phyloP scores from a whole-genome alignment of 768 basidiomycete genomes.

The Calocera viscosa region DNA sequence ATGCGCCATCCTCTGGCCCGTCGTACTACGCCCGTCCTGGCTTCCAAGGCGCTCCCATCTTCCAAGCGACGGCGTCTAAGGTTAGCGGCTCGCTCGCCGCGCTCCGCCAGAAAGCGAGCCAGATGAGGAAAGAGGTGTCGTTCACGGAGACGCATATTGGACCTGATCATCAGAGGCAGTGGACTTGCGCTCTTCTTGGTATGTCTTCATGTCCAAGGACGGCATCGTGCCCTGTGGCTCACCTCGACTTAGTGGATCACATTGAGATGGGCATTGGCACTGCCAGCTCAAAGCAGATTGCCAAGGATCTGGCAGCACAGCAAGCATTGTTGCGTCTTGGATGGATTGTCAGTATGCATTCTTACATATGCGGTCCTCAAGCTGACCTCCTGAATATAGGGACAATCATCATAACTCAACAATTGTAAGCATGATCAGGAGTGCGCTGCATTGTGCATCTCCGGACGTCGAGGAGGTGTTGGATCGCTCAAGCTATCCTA shows the following conservation, averaged over 20 bases:
- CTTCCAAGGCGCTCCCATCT: background rate
- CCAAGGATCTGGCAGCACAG: slow-evolving; percentile 1
- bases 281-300: background rate
- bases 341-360: background rate
- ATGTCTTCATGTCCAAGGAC: background rate
- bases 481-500: background rate
- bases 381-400: background rate
- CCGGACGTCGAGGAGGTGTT: background rate
- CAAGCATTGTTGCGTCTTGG: background rate
- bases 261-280: background rate
- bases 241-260: background rate
- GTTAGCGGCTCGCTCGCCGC: background rate
- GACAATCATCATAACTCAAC: background rate
- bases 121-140: background rate
- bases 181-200: background rate
- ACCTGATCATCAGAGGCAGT: background rate
- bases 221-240: background rate
- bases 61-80: slow-evolving; percentile 1
- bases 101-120: background rate
- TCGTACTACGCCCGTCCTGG: background rate
- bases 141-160: background rate
- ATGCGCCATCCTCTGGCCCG: background rate
- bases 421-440: background rate
- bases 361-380: background rate
- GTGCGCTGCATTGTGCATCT: background rate